Conservation (phyloP, 768 basidiomycete genomes). For the Tulasnella sp. region DNA sequence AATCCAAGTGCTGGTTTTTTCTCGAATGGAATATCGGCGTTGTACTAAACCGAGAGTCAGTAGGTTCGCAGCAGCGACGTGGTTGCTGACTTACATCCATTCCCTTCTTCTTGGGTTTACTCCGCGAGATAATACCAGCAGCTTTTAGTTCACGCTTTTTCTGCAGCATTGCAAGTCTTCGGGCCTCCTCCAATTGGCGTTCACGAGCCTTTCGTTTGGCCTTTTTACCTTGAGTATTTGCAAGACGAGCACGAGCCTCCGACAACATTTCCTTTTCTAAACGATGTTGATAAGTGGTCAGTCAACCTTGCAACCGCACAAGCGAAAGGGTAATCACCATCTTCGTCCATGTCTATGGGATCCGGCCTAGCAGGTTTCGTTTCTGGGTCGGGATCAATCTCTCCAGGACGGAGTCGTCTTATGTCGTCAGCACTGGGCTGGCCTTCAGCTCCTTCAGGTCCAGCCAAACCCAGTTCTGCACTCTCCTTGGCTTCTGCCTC, state of each 20-base stretch:
- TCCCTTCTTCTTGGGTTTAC: conserved; percentile 89
- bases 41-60: conserved; percentile 47
- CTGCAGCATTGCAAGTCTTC: conserved; percentile 85
- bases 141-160: conserved; percentile 97
- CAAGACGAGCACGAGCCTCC: conserved; percentile 92
- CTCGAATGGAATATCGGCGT: conserved; percentile 96
- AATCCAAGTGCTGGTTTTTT: conserved; percentile 92
- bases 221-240: conserved; percentile 99
- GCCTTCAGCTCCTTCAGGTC: conserved; percentile 57
- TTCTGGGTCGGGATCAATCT: conserved; percentile 98
- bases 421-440: conserved; percentile 90
- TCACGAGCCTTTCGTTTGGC: conserved; percentile 98
- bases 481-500: conserved; percentile 96
- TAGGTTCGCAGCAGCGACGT: neutral
- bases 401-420: conserved; percentile 77
- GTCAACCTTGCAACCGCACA: neutral
- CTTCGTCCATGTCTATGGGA: conserved; percentile 99
- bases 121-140: conserved; percentile 95
- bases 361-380: conserved; percentile 96
- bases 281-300: conserved; percentile 12
- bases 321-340: conserved; percentile 41
- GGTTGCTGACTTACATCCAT: conserved; percentile 64
- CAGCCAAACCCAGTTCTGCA: conserved; percentile 82
- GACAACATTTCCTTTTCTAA: conserved; percentile 99
- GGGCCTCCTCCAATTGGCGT: conserved; percentile 90